A percentile compares a stretch with the other conserved stretches of the same genome.
These are phyloP conservation scores for Laetiporus sulphureus DNA, from an alignment of 1,284 basidiomycete species.

Conservation along the genomic window DNA sequence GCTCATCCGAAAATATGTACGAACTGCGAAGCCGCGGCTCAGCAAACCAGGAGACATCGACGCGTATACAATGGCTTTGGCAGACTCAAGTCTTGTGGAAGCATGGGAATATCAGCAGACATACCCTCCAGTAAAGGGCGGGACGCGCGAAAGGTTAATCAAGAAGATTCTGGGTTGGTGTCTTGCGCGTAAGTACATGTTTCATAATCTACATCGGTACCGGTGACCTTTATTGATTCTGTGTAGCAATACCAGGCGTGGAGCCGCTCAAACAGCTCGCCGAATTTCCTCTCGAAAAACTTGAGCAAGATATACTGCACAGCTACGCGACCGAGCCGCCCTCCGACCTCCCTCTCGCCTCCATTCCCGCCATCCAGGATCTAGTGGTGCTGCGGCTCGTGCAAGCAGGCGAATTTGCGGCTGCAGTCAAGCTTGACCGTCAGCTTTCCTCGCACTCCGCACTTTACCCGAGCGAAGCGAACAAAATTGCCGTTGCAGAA, in stretches of 20 bases:
- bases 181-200: constrained; percentile 50
- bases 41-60: constrained; percentile 63
- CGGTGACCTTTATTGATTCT: neutral
- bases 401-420: constrained; percentile 65
- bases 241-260: constrained; percentile 50
- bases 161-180: constrained; percentile 60
- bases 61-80: constrained; percentile 57
- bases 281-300: constrained; percentile 53
- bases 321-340: constrained; percentile 54
- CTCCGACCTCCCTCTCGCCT: constrained; percentile 35
- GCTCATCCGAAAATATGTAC: constrained; percentile 61
- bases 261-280: constrained; percentile 52
- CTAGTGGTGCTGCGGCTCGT: constrained; percentile 77
- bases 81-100: constrained; percentile 53
- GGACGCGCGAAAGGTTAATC: constrained; percentile 47
- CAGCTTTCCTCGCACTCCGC: constrained; percentile 37
- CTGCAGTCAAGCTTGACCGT: constrained; percentile 72
- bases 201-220: neutral
- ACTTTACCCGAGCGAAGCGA: constrained; percentile 22
- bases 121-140: constrained; percentile 50
- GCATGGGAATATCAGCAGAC: constrained; percentile 70
- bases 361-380: constrained; percentile 65
- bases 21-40: constrained; percentile 61
- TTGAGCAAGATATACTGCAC: constrained; percentile 54
- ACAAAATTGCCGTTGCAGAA: constrained; percentile 30